Evolutionary conservation across 345 rosid genomes (phyloP).

Genomic region (Gossypium arboreum): DNA sequence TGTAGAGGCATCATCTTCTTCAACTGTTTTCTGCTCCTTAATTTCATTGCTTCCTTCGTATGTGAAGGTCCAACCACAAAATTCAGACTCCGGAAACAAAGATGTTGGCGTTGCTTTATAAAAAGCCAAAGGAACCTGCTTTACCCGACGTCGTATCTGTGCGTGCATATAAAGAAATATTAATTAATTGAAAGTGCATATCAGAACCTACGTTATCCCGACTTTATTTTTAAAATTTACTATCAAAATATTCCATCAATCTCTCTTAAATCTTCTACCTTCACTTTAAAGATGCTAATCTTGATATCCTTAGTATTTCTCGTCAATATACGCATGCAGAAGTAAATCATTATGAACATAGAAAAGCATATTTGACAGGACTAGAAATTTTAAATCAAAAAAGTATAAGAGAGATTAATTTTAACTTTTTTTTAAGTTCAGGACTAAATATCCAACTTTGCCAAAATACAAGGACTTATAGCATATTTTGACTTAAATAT

Average conservation of each 20-base stretch:
- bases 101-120: constrained; percentile 55
- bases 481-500: neutral
- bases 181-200: neutral
- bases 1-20: constrained; percentile 17
- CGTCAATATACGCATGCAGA: no score
- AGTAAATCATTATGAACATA: no score
- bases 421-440: neutral
- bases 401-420: neutral
- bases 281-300: no score
- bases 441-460: neutral
- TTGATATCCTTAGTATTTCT: no score
- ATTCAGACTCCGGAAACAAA: constrained; percentile 71
- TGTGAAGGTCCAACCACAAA: constrained; percentile 76
- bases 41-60: constrained; percentile 16
- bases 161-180: neutral
- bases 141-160: constrained; percentile 79
- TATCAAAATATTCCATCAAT: no score
- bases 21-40: neutral
- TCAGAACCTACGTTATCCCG: neutral
- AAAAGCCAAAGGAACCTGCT: constrained; percentile 86
- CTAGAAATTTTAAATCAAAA: no score
- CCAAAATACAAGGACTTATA: neutral
- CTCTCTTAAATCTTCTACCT: no score
- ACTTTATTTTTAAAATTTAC: neutral
- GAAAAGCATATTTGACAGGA: no score